Evolutionary conservation across 768 basidiomycete species (phyloP), one percentile per base, ranked within the genome.

Genomic region (Dioszegia aurantiaca): DNA sequence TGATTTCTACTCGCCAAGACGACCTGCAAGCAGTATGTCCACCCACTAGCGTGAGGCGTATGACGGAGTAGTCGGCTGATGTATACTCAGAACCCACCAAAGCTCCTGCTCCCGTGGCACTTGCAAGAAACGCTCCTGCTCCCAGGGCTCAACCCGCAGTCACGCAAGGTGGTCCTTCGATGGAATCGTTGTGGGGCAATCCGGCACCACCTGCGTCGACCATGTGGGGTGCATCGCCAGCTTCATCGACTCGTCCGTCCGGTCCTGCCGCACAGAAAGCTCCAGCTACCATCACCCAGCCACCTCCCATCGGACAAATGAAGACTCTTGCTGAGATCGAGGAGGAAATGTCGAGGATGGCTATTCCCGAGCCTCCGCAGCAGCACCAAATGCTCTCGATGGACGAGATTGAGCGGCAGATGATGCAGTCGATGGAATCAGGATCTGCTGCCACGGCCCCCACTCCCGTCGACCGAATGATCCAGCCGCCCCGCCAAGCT

Each of bases 311-410:
- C 19, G 70, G 68, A 4, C 68, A 69, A 47, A 72, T 73, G 58
- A 68, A 69, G 63, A 72, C 75, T 4, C 63, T 78, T n/a, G 75
- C 73, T 39, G 77, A 78, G 67, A 78, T 78, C 48, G 77, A 78
- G 52, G 68, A 66, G 10, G 75, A 78, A 55, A 71, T 74, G 73
- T 60, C 69, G 14, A 41, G 62, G 12, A 58, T 67, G 44, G 64
- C 58, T 30, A 44, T 70, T 8, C 67, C 55, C 49, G 61, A 37
- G n/a, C 57, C 53, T 45, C 67, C 64, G n/a, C 52, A 53, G 40
- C 55, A 60, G 36, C 67, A 62, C 8, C 57, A 65, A 52, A 61
- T 66, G 19, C 47, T 72, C 26, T 67, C 69, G 3, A 60, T 74
- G 23, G 72, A 72, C 23, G 73, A 77, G 52, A 68, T 72, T 45